A percentile compares a stretch with the other conserved stretches of the same genome.
These are phyloP conservation scores for Peronospora destructor DNA, from an alignment of 352 stramenopile species.

Conservation along the genomic window DNA sequence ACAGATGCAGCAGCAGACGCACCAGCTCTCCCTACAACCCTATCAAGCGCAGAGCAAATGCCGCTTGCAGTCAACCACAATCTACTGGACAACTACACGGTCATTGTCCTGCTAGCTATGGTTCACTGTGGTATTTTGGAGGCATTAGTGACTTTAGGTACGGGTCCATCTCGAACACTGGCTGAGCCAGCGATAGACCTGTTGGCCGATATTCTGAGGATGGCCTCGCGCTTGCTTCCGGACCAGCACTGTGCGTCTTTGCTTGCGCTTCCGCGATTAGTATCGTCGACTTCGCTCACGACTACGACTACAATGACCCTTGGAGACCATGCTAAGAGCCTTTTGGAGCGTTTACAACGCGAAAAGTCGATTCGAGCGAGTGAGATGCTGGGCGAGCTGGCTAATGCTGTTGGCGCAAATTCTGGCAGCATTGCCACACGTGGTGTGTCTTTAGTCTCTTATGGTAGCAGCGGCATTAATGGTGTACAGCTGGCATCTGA, in stretches of 20 bases:
- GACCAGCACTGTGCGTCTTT: conserved; percentile 80
- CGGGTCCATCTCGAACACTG: conserved; percentile 57
- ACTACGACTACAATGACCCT: conserved; percentile 64
- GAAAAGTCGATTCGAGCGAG: conserved; percentile 82
- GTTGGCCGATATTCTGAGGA: conserved; percentile 74
- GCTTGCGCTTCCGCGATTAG: conserved; percentile 66
- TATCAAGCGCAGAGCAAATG: conserved; percentile 62
- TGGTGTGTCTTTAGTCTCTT: conserved; percentile 74
- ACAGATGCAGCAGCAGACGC: conserved; percentile 33
- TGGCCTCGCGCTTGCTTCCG: conserved; percentile 74
- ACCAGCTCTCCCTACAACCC: conserved; percentile 55
- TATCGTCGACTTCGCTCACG: conserved; percentile 73
- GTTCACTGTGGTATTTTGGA: conserved; percentile 82
- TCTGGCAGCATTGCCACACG: conserved; percentile 60
- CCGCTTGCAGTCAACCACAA: conserved; percentile 64
- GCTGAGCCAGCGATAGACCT: conserved; percentile 82
- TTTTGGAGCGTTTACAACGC: conserved; percentile 66
- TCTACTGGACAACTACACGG: conserved; percentile 84
- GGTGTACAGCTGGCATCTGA: conserved; percentile 84
- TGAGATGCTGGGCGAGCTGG: conserved; percentile 80
- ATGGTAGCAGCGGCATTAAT: conserved; percentile 73
- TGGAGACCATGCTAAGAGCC: conserved; percentile 60
- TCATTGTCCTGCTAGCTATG: conserved; percentile 80
- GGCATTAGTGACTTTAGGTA: conserved; percentile 77
- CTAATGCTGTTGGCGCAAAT: conserved; percentile 68